Percentiles rank a stretch among this genome's conserved stretches.
Conservation (phyloP, 805 yeast species). For the Myxozyma vanderwaltii region DNA sequence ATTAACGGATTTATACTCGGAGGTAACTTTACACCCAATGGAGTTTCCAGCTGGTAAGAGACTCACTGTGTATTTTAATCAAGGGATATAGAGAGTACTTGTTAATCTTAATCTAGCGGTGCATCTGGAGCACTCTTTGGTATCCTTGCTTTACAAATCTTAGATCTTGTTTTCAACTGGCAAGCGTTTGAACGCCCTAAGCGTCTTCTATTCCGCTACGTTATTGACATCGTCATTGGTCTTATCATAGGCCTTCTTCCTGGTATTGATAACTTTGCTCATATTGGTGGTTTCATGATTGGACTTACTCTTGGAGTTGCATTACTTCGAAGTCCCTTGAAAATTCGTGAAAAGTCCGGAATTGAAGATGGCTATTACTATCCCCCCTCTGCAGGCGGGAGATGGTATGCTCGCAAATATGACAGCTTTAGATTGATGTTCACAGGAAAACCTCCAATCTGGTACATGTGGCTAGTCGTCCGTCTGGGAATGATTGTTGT, state of each 20-base stretch:
- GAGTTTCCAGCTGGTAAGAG: slow-evolving; percentile 48
- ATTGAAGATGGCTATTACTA: slow-evolving; percentile 23
- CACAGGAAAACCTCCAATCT: slow-evolving; percentile 39
- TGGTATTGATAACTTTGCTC: slow-evolving; percentile 73
- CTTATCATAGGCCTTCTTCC: slow-evolving; percentile 69
- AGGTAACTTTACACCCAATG: slow-evolving; percentile 67
- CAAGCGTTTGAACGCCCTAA: slow-evolving; percentile 52
- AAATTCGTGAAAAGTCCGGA: slow-evolving; percentile 34
- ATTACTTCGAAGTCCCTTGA: slow-evolving; percentile 58
- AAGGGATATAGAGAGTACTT: not conserved
- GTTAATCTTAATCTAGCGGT: slow-evolving; percentile 53
- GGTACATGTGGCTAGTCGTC: slow-evolving; percentile 56
- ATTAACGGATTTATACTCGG: slow-evolving; percentile 69
- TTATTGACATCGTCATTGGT: slow-evolving; percentile 60
- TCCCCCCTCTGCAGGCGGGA: slow-evolving; percentile 19
- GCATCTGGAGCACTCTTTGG: slow-evolving; percentile 76
- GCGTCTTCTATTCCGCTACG: slow-evolving; percentile 50
- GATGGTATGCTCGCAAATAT: slow-evolving; percentile 36
- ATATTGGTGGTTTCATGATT: slow-evolving; percentile 71
- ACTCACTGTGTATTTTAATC: not conserved
- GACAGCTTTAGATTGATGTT: slow-evolving; percentile 34
- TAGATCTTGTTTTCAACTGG: slow-evolving; percentile 56
- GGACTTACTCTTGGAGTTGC: slow-evolving; percentile 57
- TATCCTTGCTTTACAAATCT: slow-evolving; percentile 60
- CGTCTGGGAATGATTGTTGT: slow-evolving; percentile 52